These are phyloP conservation scores for Acacia crassicarpa DNA, from an alignment of 306 rosid species.

Conservation along the genomic window DNA sequence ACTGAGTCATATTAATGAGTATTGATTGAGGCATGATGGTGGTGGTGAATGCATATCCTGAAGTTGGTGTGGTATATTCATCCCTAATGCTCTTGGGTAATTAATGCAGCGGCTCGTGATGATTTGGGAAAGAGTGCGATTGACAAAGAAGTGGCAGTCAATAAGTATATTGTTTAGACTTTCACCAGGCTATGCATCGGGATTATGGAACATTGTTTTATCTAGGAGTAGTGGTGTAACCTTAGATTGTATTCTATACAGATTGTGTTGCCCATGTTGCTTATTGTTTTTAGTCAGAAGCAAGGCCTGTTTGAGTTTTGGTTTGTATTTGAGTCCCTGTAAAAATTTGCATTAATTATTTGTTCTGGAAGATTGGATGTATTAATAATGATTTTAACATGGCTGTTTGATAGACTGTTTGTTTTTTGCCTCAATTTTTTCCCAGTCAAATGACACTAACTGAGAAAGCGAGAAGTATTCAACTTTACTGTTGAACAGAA, in stretches of 20 bases:
- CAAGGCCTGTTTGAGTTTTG: background rate
- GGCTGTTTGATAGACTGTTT: background rate
- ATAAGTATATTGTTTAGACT: too few relatives aligned
- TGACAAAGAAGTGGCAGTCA: conserved; percentile 76
- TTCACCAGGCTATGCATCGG: background rate
- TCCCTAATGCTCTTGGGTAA: conserved; percentile 34
- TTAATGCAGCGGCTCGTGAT: conserved; percentile 62
- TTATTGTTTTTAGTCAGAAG: background rate
- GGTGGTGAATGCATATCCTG: conserved; percentile 17
- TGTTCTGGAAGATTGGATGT: background rate
- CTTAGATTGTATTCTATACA: background rate
- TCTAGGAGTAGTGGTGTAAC: background rate
- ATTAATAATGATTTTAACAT: background rate
- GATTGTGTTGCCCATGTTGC: background rate
- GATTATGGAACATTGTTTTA: background rate
- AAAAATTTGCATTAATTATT: background rate
- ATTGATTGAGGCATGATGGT: conserved; percentile 23
- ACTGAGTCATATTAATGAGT: background rate
- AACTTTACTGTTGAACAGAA: conserved; percentile 53
- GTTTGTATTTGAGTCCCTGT: background rate
- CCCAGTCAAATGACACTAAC: background rate
- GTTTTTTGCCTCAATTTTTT: background rate
- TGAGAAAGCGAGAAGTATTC: conserved; percentile 39
- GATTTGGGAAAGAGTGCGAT: conserved; percentile 63
- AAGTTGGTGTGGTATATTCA: conserved; percentile 8